These are phyloP conservation scores for Diaporthe velutina DNA, from an alignment of 2,329 filamentous ascomycete genomes.

Conservation along the genomic window DNA sequence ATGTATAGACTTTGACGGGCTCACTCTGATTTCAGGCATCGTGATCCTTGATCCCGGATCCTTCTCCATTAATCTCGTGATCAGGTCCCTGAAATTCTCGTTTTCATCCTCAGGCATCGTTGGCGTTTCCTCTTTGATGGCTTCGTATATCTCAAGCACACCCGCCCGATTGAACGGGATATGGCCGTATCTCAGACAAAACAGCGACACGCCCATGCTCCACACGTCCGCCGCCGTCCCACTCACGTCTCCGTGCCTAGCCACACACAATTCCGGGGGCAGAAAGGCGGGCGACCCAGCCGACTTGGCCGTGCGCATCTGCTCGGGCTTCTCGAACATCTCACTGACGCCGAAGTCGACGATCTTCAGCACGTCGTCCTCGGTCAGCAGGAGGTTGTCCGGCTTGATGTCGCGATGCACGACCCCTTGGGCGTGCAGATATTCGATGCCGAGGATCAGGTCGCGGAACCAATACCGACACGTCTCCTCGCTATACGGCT, in stretches of 20 bases:
- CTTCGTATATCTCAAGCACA: constrained; percentile 89
- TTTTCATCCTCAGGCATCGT: constrained; percentile 74
- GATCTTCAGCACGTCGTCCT: constrained; percentile 94
- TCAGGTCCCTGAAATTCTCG: constrained; percentile 79
- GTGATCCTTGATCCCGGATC: constrained; percentile 85
- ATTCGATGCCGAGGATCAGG: constrained; percentile 94
- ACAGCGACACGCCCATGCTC: constrained; percentile 97
- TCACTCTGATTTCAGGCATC: constrained; percentile 85
- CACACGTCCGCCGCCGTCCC: constrained; percentile 95
- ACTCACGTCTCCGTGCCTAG: constrained; percentile 87
- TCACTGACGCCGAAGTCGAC: constrained; percentile 99
- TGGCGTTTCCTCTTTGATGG: constrained; percentile 81
- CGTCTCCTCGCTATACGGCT: constrained; percentile 84
- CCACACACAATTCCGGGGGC: constrained; percentile 90
- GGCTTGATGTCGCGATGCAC: constrained; percentile 98
- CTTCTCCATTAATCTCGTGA: constrained; percentile 83
- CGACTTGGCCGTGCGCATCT: constrained; percentile 93
- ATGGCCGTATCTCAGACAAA: constrained; percentile 88
- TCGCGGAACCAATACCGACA: constrained; percentile 96
- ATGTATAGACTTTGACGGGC: constrained; percentile 47
- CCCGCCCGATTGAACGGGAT: constrained; percentile 87
- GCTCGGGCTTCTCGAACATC: constrained; percentile 89
- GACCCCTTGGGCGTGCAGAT: constrained; percentile 94
- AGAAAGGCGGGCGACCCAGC: constrained; percentile 96
- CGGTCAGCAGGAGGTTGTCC: constrained; percentile 91